Percentiles rank a stretch among this genome's conserved stretches.
These are phyloP conservation scores for Tolypocladium tropicale DNA, from an alignment of 2,329 filamentous ascomycete species.

Conservation along the genomic window DNA sequence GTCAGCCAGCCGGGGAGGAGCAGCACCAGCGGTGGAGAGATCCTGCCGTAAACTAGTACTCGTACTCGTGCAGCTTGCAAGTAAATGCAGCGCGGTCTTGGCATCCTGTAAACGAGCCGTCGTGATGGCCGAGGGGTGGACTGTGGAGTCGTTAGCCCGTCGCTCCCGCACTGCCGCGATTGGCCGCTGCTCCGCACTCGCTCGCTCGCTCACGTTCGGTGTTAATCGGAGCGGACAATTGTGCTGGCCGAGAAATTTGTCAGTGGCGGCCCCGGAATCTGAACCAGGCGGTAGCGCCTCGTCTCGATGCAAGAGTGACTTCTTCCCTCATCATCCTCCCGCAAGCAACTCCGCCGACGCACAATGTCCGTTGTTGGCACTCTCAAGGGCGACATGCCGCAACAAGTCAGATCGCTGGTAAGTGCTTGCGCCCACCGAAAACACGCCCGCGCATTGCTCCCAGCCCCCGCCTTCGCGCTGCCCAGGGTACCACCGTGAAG, in stretches of 20 bases:
- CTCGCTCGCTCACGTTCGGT: too few relatives aligned
- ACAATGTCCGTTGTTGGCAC: conserved; percentile 27
- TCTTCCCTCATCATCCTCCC: neutral
- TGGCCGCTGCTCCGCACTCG: neutral
- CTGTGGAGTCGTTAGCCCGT: neutral
- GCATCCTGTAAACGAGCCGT: neutral
- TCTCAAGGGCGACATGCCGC: conserved; percentile 43
- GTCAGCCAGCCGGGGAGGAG: conserved; percentile 30
- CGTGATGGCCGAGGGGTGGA: neutral
- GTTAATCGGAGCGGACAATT: conserved; percentile 4
- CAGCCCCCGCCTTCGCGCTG: neutral
- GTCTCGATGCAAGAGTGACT: neutral
- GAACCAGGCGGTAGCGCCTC: neutral
- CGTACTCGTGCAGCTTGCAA: too few relatives aligned
- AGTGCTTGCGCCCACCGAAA: neutral
- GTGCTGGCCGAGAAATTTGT: conserved; percentile 1
- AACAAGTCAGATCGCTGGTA: conserved; percentile 48
- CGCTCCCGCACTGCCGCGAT: neutral
- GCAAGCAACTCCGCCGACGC: neutral
- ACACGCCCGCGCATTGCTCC: neutral
- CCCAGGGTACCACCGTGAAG: neutral
- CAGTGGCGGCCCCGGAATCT: neutral
- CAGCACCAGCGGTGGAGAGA: conserved; percentile 11
- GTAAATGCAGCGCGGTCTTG: neutral
- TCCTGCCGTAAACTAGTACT: conserved; percentile 12